Evolutionary conservation across 129 eudicot genomes (phyloP).

Genomic region (Oenanthe sinensis): DNA sequence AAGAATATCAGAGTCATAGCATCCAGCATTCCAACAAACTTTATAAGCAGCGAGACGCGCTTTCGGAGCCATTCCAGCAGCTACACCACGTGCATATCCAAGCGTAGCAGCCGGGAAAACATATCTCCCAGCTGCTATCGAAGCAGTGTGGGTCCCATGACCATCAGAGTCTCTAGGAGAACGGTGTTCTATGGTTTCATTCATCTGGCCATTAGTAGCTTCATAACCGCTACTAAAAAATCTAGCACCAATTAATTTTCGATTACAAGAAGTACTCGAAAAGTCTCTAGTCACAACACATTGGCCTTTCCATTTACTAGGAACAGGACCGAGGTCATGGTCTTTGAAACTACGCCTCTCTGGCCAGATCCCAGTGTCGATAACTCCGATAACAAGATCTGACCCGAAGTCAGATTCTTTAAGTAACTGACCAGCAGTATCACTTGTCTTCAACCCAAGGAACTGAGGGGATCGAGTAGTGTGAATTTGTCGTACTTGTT

Average conservation of each 20-base stretch:
- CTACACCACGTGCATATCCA: conserved; percentile 86
- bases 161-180: conserved; percentile 88
- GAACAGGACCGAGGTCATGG: conserved; percentile 50
- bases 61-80: conserved; percentile 95
- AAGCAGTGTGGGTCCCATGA: conserved; percentile 95
- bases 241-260: conserved; percentile 74
- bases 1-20: conserved; percentile 86
- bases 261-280: conserved; percentile 46
- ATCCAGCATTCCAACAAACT: conserved; percentile 83
- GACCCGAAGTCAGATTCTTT: conserved; percentile 86
- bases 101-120: conserved; percentile 76
- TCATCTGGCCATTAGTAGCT: conserved; percentile 67
- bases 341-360: conserved; percentile 78
- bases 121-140: conserved; percentile 87
- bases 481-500: conserved; percentile 61
- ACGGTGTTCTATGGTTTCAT: conserved; percentile 55
- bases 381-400: conserved; percentile 76
- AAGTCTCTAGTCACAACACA: conserved; percentile 41
- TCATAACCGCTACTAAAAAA: conserved; percentile 64
- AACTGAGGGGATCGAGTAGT: conserved; percentile 89
- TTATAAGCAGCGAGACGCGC: conserved; percentile 88
- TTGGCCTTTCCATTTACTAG: conserved; percentile 64
- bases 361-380: conserved; percentile 95
- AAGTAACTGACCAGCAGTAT: conserved; percentile 37
- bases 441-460: conserved; percentile 54